Evolutionary conservation across 805 yeast genomes (phyloP), one percentile per base, ranked within the genome.

Genomic region (Ogataea glucozyma): DNA sequence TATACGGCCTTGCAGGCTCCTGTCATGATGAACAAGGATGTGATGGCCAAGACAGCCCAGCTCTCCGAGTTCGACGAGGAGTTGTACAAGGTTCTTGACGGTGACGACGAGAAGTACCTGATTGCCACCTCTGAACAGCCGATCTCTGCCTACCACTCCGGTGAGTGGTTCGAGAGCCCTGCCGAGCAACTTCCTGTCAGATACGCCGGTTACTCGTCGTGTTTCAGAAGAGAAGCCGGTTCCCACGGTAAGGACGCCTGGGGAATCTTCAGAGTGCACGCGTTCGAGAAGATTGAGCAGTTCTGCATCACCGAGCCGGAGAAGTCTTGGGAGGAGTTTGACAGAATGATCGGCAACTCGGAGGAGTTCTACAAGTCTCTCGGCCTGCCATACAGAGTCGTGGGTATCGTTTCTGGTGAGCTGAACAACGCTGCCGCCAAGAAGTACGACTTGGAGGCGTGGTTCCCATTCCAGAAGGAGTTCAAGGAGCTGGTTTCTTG

Each of bases 391-490:
- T 93, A 91, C 78, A 81, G 98, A 67, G 93, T 93, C 46, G 99
- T 93, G 51, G 96, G 96, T 58, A 93, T 93, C 68, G 99, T 93
- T 50, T 88, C 97, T 47, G 99, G 98, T 60, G 99, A 91, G 75
- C 81, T 93, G 66, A 93, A 93, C 78, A 93, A 93, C 60, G 97
- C 99, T 41, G 99, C 99, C 50, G 98, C 99, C 54, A 93, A 93
- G 78, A 93, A 93, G 71, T 93, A 85, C 74, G 99, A 93, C 74
- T 79, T 93, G 64, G 99, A 93, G 76, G 99, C 99, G 39, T 93
- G 99, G 99, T 93, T 93, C 95, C 99, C 99, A 64, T 93, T 77
- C 87, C 99, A 93, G 77, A 79, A 89, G 68, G 99, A 93, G 72
- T 93, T 87, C 76, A 93, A 93, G 73, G 99, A 93, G 75, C 81